phyloP scores from a whole-genome alignment of 2,329 filamentous ascomycete species.

The Fusarium nelsonii region DNA sequence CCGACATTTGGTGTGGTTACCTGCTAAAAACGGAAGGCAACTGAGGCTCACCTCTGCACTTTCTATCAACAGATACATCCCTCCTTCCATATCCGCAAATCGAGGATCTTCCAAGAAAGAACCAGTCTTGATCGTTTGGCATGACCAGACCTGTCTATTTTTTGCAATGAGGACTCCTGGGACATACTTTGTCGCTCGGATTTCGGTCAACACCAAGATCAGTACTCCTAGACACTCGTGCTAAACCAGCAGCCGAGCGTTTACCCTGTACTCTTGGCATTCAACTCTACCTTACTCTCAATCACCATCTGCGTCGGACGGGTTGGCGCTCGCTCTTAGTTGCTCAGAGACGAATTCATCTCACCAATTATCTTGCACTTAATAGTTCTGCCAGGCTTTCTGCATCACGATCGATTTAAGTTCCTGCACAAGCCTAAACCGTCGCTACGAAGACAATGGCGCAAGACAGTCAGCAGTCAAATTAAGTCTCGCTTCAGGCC shows the following conservation, averaged over 20 bases:
- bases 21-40: no score
- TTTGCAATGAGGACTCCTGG: neutral
- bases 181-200: neutral
- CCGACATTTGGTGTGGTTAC: no score
- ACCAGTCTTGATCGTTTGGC: no score
- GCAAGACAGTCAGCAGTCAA: slow-evolving; percentile 12
- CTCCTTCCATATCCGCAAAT: neutral
- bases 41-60: no score
- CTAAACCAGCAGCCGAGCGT: neutral
- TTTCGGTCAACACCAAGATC: neutral
- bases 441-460: slow-evolving; percentile 19
- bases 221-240: neutral
- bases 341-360: neutral
- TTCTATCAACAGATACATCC: slow-evolving; percentile 2
- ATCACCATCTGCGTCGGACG: neutral
- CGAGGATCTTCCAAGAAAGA: no score
- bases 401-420: slow-evolving; percentile 24
- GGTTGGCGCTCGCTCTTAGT: neutral
- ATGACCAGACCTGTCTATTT: neutral
- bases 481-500: slow-evolving; percentile 14
- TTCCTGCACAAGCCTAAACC: slow-evolving; percentile 24
- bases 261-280: slow-evolving; percentile 30
- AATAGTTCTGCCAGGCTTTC: neutral
- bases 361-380: neutral
- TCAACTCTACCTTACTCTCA: neutral